Evolutionary conservation across 2,329 filamentous ascomycete species (phyloP).

Genomic region (Neofusicoccum cordaticola): DNA sequence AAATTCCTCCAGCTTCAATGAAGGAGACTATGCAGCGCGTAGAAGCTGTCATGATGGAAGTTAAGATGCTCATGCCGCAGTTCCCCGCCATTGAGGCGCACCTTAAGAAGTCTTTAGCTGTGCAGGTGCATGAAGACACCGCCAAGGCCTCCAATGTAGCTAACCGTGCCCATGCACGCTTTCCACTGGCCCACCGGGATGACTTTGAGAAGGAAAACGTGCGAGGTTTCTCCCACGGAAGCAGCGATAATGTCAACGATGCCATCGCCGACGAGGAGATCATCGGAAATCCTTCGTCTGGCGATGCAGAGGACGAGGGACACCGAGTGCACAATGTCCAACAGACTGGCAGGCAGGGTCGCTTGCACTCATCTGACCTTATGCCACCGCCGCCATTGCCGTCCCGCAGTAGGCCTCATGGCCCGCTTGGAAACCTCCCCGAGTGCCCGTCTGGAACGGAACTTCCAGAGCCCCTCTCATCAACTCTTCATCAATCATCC

Average conservation of each 20-base stretch:
- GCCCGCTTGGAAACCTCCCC: too few relatives aligned
- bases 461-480: too few relatives aligned
- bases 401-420: too few relatives aligned
- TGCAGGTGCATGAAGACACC: not conserved
- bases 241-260: not conserved
- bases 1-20: not conserved
- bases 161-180: too few relatives aligned
- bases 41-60: not conserved
- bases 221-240: not conserved
- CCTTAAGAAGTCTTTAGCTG: not conserved
- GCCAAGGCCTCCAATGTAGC: too few relatives aligned
- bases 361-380: not conserved
- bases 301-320: not conserved
- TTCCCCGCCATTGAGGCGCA: not conserved
- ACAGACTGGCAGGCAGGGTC: not conserved
- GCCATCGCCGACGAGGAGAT: not conserved
- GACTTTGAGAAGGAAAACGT: not conserved
- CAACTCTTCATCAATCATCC: too few relatives aligned
- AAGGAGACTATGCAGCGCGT: not conserved
- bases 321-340: too few relatives aligned
- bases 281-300: not conserved
- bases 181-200: not conserved
- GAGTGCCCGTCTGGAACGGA: too few relatives aligned
- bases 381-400: not conserved
- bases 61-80: not conserved